Percentiles rank a stretch among this genome's conserved stretches.
phyloP scores from a whole-genome alignment of 768 basidiomycete genomes.

The Jaapia argillacea region DNA sequence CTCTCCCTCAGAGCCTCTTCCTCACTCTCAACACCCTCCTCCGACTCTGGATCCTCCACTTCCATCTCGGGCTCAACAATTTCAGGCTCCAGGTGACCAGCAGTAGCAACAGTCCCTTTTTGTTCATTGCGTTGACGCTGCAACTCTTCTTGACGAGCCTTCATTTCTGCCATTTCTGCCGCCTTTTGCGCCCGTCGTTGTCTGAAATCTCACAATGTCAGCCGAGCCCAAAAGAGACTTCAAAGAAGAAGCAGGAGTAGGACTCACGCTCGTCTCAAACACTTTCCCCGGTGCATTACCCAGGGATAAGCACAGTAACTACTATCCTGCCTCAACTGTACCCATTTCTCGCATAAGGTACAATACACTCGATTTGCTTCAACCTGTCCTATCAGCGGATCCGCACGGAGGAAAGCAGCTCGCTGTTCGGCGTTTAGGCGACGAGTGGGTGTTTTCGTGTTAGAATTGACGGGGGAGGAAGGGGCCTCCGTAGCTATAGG shows the following conservation, averaged over 20 bases:
- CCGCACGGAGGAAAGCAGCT: constrained; percentile 58
- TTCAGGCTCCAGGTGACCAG: constrained; percentile 18
- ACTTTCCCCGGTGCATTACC: constrained; percentile 70
- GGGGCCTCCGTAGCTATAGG: constrained; percentile 35
- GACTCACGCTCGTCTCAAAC: constrained; percentile 60
- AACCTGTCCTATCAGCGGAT: constrained; percentile 54
- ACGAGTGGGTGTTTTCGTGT: no score
- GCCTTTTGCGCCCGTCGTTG: constrained; percentile 48
- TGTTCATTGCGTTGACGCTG: constrained; percentile 9
- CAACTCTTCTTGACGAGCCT: constrained; percentile 22
- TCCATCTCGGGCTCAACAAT: constrained; percentile 11
- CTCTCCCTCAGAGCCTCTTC: constrained; percentile 7
- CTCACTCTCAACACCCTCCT: constrained; percentile 21
- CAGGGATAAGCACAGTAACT: constrained; percentile 78
- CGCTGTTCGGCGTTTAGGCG: constrained; percentile 74
- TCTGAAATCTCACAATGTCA: constrained; percentile 25
- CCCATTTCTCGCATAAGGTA: constrained; percentile 70
- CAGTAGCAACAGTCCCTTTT: constrained; percentile 1
- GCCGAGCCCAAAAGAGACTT: constrained; percentile 3
- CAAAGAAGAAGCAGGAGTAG: background rate
- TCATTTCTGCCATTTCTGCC: constrained; percentile 38
- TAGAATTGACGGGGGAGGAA: no score
- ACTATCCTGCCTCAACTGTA: constrained; percentile 70
- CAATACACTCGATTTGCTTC: constrained; percentile 73
- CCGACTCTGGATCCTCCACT: constrained; percentile 27